Percentiles rank a stretch among this genome's conserved stretches.
Conservation (phyloP, 83 land plant genomes). For the Picea engelmannii region DNA sequence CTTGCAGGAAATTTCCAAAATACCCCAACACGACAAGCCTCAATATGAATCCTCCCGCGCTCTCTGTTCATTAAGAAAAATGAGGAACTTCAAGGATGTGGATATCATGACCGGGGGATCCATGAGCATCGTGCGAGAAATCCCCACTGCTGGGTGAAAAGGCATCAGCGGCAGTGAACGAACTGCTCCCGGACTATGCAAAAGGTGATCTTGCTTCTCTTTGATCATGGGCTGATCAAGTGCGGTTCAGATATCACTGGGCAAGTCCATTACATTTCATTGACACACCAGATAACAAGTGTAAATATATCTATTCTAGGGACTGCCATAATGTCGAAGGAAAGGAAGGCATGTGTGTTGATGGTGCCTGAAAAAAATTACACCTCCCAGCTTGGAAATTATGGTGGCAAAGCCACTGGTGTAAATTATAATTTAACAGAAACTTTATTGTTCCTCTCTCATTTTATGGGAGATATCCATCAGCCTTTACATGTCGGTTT, state of each 20-base stretch:
- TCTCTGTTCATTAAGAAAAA: too few species aligned
- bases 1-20: too few species aligned
- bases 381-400: constrained; percentile 49
- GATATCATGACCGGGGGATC: too few species aligned
- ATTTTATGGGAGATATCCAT: constrained; percentile 71
- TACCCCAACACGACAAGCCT: too few species aligned
- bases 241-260: constrained; percentile 56
- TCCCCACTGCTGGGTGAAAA: constrained; percentile 26
- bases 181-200: constrained; percentile 27
- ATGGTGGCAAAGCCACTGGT: constrained; percentile 5
- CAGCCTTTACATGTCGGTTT: constrained; percentile 87
- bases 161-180: constrained; percentile 42
- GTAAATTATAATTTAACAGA: constrained; percentile 57
- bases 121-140: too few species aligned
- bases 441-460: constrained; percentile 49
- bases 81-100: too few species aligned
- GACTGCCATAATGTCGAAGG: constrained; percentile 52
- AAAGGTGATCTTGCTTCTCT: constrained; percentile 18
- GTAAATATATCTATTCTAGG: constrained; percentile 49
- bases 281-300: constrained; percentile 52
- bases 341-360: constrained; percentile 42
- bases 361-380: constrained; percentile 68
- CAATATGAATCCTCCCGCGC: too few species aligned
- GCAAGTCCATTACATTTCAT: constrained; percentile 57
- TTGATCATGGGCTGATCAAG: constrained; percentile 68